Base-by-base conservation (phyloP, 768 basidiomycete genomes). In the Dacryopinax spathularia region DNA sequence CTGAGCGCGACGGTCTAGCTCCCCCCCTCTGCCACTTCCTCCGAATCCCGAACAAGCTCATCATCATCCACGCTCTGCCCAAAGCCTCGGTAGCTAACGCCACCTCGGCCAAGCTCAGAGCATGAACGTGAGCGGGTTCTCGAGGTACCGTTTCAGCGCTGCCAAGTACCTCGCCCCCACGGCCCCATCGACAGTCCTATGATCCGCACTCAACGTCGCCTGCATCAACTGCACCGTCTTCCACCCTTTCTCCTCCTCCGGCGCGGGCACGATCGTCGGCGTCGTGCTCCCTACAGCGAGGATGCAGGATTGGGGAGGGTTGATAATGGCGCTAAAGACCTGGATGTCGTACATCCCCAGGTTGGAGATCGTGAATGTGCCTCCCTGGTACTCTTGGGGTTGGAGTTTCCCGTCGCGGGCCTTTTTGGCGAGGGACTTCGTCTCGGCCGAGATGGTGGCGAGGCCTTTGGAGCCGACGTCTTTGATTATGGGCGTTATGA, bases 251-350 rank as follows among this genome's bases (percentile, higher is more conserved):
- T 92, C 91, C 68, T 89, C 86, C 70, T 91, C 87, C 0, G 87
- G 84, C 25, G 91, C 92, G 34, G 90, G 87, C 20, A 93, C 85
- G 16, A 98, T 77, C 62, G 87, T 88, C n/a, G 89, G 82, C 73
- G 85, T 81, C 18, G 91, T 92, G 20, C 86, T 81, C 34, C 96
- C 94, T 69, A 98, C 84, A 44, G 96, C 96, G 65, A 99, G 86
- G 71, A 98, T 99, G 77, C 94, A 97, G 56, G 91, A 90, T 76
- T 98, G 96, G 27, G 96, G 96, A 15, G 89, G 85, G 81, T 99
- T 99, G 83, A 99, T 95, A 78, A 99, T 98, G 56, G 96, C 96
- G 15, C 94, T 97, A 76, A 99, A 99, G 76, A 93, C 88, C 63
- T 85, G 83, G 71, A 97, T 83, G 66, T 89, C 94, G 72, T 82